These are phyloP conservation scores for Castanospermum australe DNA, from an alignment of 306 rosid species.

Conservation along the genomic window DNA sequence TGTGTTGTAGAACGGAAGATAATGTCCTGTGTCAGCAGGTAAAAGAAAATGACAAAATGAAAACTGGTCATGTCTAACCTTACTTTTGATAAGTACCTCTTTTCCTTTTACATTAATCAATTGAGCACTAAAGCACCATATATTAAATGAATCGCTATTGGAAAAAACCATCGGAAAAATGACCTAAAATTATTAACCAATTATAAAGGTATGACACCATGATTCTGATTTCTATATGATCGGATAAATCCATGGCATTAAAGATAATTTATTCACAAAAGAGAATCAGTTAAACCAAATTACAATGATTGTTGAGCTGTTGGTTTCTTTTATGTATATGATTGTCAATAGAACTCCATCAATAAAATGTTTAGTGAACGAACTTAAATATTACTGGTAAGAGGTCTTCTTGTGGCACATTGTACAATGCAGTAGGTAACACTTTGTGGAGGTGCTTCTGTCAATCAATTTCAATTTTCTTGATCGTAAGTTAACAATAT, in stretches of 20 bases:
- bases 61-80: slow-evolving; percentile 15
- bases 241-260: neutral
- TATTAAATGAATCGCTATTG: slow-evolving; percentile 20
- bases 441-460: neutral
- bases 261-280: slow-evolving; percentile 5
- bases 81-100: slow-evolving; percentile 12
- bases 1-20: neutral
- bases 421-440: neutral
- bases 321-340: neutral
- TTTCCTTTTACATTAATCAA: neutral
- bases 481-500: neutral
- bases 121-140: neutral
- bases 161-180: neutral
- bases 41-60: neutral
- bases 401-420: neutral
- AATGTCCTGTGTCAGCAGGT: neutral
- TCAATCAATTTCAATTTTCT: neutral
- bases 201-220: slow-evolving; percentile 4
- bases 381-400: neutral
- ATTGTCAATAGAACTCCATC: neutral
- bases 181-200: slow-evolving; percentile 8
- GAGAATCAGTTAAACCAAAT: neutral
- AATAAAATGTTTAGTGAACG: neutral
- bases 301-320: neutral
- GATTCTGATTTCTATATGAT: too few species aligned